Base-by-base conservation (phyloP, 768 basidiomycete species). In the Austroboletus eburneus region DNA sequence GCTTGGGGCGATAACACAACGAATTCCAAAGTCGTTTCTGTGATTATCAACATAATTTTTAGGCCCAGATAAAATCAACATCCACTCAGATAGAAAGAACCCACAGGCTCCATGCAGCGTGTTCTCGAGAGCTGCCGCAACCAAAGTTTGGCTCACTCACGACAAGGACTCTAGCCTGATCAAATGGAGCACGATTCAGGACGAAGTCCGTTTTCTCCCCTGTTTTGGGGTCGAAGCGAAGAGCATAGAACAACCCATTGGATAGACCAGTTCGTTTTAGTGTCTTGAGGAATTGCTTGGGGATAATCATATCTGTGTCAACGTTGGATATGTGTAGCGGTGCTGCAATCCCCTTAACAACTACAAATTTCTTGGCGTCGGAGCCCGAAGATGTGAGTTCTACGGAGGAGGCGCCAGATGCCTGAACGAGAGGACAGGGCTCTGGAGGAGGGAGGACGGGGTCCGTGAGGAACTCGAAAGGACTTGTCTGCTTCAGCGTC, bases 301-400 rank as follows among this genome's bases (percentile, higher is more conserved):
- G 91, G 61, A 94, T 92, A 64, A 95, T 91, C 80, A 86, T 87
- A 59, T 95, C 91, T 38, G 91, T 95, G 68, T 95, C 91, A 52
- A 93, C 83, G 56, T 91, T 91, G 50, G 85, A 80, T 37, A 86
- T 85, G 63, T 85, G 76, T 66, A 91, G 58, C n/a, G 88, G 87
- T 9, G 86, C 87, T 35, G 85, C 77, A 45, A 89, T 77, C 34
- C 89, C 89, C 61, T 81, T 82, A 43, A 91, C 67, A 41, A 83
- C 58, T 42, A 71, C 78, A 65, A 91, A 91, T 55, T 84, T 85
- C 54, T 73, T 70, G 40, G 76, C 74, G 16, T 69, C 67, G 16
- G 78, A 75, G 13, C 75, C 71, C 2, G 76, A 67, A 23, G 76
- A 61, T 9, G 73, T 72, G 14, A 74, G 61, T 16, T 55, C 22